phyloP scores from a whole-genome alignment of 2,329 filamentous ascomycete species.

The Cytospora piceicola region DNA sequence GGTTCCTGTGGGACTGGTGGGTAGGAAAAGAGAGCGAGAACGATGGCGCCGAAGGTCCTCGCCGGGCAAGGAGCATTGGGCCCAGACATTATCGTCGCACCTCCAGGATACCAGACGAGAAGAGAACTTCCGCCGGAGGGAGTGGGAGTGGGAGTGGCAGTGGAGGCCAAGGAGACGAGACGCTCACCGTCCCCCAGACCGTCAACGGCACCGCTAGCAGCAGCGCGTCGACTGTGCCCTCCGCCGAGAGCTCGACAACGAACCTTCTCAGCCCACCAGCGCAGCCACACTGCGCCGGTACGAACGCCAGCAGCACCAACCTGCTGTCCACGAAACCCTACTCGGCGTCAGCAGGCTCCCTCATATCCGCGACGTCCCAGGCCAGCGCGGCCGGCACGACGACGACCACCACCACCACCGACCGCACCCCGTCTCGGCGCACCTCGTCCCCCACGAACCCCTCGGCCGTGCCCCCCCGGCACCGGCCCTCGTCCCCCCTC shows the following conservation, averaged over 20 bases:
- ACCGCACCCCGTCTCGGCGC: constrained; percentile 36
- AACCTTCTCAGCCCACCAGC: constrained; percentile 43
- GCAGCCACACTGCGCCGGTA: constrained; percentile 33
- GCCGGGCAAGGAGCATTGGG: constrained; percentile 44
- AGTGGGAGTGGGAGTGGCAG: constrained; percentile 36
- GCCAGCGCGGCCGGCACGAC: constrained; percentile 33
- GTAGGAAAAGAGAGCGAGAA: constrained; percentile 67
- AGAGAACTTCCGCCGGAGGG: constrained; percentile 31
- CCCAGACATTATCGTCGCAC: constrained; percentile 35
- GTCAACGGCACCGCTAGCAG: constrained; percentile 25
- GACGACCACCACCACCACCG: constrained; percentile 29
- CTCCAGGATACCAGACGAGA: constrained; percentile 32
- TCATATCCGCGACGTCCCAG: constrained; percentile 50
- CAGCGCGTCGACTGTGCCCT: constrained; percentile 39
- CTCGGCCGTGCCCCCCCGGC: constrained; percentile 39
- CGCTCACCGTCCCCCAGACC: constrained; percentile 19
- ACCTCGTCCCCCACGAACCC: constrained; percentile 38
- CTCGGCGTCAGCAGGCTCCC: constrained; percentile 59
- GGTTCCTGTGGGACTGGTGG: constrained; percentile 93
- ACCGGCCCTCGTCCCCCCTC: constrained; percentile 41
- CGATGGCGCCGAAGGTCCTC: constrained; percentile 47
- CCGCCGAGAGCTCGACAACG: constrained; percentile 52
- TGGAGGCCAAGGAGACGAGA: constrained; percentile 28
- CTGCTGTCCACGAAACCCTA: constrained; percentile 46
- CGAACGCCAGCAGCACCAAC: constrained; percentile 36